Conservation (phyloP, 1,284 basidiomycete species). For the Naganishia sp. region DNA sequence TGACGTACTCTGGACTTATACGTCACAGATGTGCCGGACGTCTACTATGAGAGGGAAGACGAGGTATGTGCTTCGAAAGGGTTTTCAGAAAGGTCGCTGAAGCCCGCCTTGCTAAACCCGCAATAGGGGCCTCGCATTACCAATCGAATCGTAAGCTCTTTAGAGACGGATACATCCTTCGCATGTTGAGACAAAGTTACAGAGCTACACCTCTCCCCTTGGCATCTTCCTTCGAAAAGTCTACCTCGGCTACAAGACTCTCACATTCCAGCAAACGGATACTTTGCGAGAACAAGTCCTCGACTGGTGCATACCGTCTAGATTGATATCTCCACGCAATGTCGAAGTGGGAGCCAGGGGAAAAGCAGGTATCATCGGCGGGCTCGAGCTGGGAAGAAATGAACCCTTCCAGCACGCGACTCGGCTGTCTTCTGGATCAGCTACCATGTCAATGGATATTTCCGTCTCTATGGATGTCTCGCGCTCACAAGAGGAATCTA, state of each 20-base stretch:
- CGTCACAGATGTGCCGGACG: slow-evolving; percentile 23
- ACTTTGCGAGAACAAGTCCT: slow-evolving; percentile 24
- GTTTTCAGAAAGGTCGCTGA: background rate
- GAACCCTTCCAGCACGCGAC: background rate
- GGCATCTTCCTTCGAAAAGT: slow-evolving; percentile 32
- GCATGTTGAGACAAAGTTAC: background rate
- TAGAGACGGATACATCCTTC: background rate
- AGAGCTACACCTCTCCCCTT: slow-evolving; percentile 31
- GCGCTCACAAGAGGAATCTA: slow-evolving; percentile 12
- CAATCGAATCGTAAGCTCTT: slow-evolving; percentile 6
- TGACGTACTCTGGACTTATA: background rate
- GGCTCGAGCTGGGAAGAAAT: no score
- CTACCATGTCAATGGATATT: slow-evolving; percentile 22
- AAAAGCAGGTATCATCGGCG: background rate
- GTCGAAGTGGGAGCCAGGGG: no score
- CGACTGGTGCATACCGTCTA: slow-evolving; percentile 21
- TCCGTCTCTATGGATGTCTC: slow-evolving; percentile 23
- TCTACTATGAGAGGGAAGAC: slow-evolving; percentile 30
- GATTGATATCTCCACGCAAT: background rate
- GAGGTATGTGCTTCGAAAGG: slow-evolving; percentile 8
- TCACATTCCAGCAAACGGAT: slow-evolving; percentile 26
- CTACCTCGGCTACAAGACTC: slow-evolving; percentile 29
- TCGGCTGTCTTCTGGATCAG: background rate
- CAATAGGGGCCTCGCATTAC: slow-evolving; percentile 8
- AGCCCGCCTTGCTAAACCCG: background rate